Evolutionary conservation across 768 basidiomycete genomes (phyloP), one percentile per base, ranked within the genome.

Genomic region (Fibroporia radiculosa): DNA sequence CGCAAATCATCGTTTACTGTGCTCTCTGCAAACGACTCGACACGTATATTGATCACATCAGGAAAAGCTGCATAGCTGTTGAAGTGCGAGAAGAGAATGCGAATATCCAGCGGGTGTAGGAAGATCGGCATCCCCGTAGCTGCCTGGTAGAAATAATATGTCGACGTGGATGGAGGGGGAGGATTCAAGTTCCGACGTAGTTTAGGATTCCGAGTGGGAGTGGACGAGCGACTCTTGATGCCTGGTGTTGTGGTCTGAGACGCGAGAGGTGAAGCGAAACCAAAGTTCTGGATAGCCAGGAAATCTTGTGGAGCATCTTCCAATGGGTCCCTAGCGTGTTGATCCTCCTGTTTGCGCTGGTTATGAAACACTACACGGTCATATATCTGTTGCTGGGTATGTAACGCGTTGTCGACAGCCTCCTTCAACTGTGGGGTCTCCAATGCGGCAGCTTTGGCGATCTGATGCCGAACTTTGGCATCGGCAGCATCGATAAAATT

Each of bases 131-230:
- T 72, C 11, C 96, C 96, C 1, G 89, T 87, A 0, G 90, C 80
- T 14, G 92, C 86, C 62, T 98, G 96, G 62, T 98, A 99, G 65
- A 86, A 99, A 60, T 86, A 93, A 66, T 95, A 99, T 7, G 90
- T 84, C 8, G 89, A 84, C 13, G 87, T 85, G 14, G 87, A 86
- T 14, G 84, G 87, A 2, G 89, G 87, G 2, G 86, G 87, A 1
- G 88, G 86, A 55, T 91, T 92, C 52, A 92, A 63, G 59, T 92
- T 92, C 46, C 79, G 76, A 23, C 87, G 78, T 42, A 80, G 80
- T 45, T 75, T 74, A 26, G 74, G 75, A 38, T 55, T 64, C 48
- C 71, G 75, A 2, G 62, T 60, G 13, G 67, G 52, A 14, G 52
- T 56, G 19, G 49, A 19, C 19, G 43, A 46, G 11, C 28, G 48